Conservation (phyloP, 768 basidiomycete genomes). For the Coprinopsis cinerea region DNA sequence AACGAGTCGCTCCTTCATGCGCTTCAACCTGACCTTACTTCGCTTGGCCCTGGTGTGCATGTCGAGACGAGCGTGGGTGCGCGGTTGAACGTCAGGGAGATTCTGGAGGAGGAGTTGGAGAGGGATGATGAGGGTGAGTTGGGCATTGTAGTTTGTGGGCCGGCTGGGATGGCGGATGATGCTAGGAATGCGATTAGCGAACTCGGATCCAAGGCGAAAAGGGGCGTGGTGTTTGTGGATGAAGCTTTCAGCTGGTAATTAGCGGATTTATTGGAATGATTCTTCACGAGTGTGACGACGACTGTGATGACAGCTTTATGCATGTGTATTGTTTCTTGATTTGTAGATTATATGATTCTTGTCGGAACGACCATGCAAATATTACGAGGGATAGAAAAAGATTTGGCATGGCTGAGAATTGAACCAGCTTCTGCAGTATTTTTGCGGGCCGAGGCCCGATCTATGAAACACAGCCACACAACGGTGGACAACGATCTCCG, state of each 20-base stretch:
- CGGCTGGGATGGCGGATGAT: slow-evolving; percentile 9
- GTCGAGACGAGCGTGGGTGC: slow-evolving; percentile 1
- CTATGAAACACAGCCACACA: no score
- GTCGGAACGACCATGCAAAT: no score
- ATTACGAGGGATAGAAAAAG: no score
- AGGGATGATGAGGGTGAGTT: slow-evolving; percentile 1
- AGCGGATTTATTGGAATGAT: no score
- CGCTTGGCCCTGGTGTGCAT: neutral
- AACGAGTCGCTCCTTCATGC: slow-evolving; percentile 4
- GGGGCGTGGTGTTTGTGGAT: slow-evolving; percentile 10
- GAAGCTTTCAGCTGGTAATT: slow-evolving; percentile 12
- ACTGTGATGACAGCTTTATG: no score
- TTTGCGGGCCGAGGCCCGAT: no score
- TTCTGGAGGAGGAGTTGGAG: slow-evolving; percentile 5
- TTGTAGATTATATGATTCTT: no score
- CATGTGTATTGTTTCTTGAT: no score
- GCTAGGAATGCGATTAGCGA: slow-evolving; percentile 4
- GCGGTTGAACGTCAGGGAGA: slow-evolving; percentile 6
- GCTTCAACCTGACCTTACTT: slow-evolving; percentile 1
- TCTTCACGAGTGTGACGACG: no score
- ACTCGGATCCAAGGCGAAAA: slow-evolving; percentile 9
- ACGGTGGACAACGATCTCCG: no score
- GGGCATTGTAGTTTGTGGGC: slow-evolving; percentile 11
- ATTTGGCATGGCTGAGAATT: no score
- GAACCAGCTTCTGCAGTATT: no score